Percentiles rank a stretch among this genome's conserved stretches.
Evolutionary conservation across 257 asterid species (phyloP).

Genomic region (Solanum infundibuliforme): DNA sequence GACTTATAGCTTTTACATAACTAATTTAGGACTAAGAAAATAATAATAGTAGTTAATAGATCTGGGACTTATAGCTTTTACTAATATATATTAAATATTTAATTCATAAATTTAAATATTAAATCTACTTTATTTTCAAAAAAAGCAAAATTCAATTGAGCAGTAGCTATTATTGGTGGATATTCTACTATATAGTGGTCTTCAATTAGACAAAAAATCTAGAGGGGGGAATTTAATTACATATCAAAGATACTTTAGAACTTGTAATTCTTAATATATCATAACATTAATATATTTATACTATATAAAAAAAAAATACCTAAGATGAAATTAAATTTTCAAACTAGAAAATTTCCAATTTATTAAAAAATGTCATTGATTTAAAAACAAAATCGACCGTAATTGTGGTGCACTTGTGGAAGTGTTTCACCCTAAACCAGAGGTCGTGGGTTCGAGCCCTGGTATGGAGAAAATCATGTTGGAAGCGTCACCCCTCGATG

Average conservation of each 20-base stretch:
- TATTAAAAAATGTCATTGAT: background rate
- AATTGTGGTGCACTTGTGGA: fast-evolving
- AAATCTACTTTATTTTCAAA: too few species aligned
- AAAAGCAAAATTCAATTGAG: background rate
- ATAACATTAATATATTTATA: background rate
- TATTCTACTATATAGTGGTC: background rate
- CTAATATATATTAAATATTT: too few species aligned
- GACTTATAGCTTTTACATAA: background rate
- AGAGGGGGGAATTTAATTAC: too few species aligned
- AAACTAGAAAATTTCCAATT: background rate
- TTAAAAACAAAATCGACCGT: background rate
- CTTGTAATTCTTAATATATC: background rate
- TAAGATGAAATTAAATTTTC: background rate
- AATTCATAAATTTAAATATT: too few species aligned
- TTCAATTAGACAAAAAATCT: background rate
- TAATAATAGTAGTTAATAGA: too few species aligned
- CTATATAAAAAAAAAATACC: background rate
- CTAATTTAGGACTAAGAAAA: too few species aligned
- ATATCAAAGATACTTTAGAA: background rate
- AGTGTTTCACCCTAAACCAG: background rate
- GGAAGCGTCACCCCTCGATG: fast-evolving
- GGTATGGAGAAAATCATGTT: too few species aligned
- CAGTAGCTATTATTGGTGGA: background rate
- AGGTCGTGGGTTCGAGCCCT: too few species aligned
- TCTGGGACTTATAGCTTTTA: too few species aligned